phyloP scores from a whole-genome alignment of 805 yeast species.

The Barnettozyma vustinii region DNA sequence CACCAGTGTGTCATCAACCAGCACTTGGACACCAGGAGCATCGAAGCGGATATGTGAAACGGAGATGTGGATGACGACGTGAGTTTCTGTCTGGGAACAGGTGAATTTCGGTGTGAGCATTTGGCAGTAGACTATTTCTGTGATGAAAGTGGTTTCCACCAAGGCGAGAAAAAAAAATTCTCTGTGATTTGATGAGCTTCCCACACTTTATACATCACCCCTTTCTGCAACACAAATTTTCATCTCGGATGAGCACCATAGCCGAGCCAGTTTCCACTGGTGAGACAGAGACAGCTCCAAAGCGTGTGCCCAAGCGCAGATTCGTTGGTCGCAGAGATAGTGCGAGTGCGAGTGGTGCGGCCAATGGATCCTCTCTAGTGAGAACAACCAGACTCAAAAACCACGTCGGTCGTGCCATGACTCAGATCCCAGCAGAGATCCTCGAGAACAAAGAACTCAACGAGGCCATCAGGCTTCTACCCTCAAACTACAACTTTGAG shows the following conservation, averaged over 20 bases:
- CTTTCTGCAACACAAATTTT: too few relatives aligned
- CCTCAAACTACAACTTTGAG: constrained; percentile 92
- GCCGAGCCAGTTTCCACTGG: neutral
- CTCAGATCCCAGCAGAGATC: constrained; percentile 87
- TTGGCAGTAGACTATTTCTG: neutral
- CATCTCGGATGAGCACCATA: neutral
- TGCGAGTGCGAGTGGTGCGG: constrained; percentile 1
- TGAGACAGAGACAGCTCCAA: neutral
- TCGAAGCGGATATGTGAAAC: constrained; percentile 71
- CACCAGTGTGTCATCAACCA: constrained; percentile 64
- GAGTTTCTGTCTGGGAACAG: constrained; percentile 72
- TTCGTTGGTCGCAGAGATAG: constrained; percentile 51
- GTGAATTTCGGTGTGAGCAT: constrained; percentile 89
- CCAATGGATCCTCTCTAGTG: constrained; percentile 4
- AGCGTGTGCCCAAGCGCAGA: constrained; percentile 41
- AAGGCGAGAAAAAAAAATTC: neutral
- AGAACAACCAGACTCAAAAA: constrained; percentile 25
- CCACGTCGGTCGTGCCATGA: constrained; percentile 55
- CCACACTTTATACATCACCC: too few relatives aligned
- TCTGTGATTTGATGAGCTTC: neutral
- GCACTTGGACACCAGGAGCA: constrained; percentile 72
- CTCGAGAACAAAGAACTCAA: constrained; percentile 75
- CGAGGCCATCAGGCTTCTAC: constrained; percentile 74
- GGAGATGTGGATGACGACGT: constrained; percentile 53
- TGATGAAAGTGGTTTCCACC: neutral